These are phyloP conservation scores for Exophiala sideris DNA, from an alignment of 2,329 filamentous ascomycete genomes.

Conservation along the genomic window DNA sequence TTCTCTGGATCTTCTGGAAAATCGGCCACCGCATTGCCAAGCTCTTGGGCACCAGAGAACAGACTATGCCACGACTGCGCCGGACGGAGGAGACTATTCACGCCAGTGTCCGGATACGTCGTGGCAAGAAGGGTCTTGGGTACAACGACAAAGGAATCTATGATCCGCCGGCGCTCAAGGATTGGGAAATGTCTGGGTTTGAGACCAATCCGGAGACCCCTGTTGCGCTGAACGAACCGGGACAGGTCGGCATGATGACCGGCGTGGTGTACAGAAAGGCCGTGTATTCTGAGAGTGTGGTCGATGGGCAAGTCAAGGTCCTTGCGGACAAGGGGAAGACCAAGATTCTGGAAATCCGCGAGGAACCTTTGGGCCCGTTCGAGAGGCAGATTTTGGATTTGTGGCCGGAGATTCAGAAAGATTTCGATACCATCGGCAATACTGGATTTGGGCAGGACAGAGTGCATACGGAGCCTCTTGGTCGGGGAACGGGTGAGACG, in stretches of 20 bases:
- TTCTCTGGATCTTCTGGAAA: conserved; percentile 21
- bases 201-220: conserved; percentile 26
- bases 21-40: conserved; percentile 1
- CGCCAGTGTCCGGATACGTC: conserved; percentile 53
- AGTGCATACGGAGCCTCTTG: conserved; percentile 4
- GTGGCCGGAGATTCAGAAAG: conserved; percentile 23
- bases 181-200: conserved; percentile 22
- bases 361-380: conserved; percentile 26
- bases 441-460: conserved; percentile 9
- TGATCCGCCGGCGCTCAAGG: conserved; percentile 41
- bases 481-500: not conserved
- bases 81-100: conserved; percentile 57
- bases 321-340: conserved; percentile 7
- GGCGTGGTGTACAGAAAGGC: conserved; percentile 27
- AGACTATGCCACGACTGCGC: conserved; percentile 33
- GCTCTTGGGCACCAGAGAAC: conserved; percentile 1
- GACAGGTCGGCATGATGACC: conserved; percentile 25
- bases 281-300: conserved; percentile 2
- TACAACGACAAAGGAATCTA: conserved; percentile 50
- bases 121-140: conserved; percentile 50
- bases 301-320: conserved; percentile 6
- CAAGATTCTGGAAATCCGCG: conserved; percentile 16
- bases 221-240: conserved; percentile 18
- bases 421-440: conserved; percentile 18
- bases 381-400: conserved; percentile 22